A percentile compares a stretch with the other conserved stretches of the same genome.
phyloP scores from a whole-genome alignment of 2,329 filamentous ascomycete genomes.

The Gliomastix tumulicola region DNA sequence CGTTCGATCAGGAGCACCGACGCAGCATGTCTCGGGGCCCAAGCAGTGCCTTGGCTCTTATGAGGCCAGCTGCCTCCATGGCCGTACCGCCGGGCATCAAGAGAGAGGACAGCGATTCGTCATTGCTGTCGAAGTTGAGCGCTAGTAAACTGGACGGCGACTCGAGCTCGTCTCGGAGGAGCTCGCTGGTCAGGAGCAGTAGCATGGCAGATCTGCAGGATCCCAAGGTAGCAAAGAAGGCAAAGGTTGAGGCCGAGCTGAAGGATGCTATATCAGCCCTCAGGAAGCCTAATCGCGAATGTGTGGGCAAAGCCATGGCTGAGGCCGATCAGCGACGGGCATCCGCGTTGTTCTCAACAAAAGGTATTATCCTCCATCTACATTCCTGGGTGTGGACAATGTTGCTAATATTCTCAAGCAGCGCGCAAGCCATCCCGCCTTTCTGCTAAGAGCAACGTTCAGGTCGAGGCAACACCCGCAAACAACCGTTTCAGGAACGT shows the following conservation, averaged over 20 bases:
- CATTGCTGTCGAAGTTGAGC: too few species aligned
- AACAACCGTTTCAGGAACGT: slow-evolving; percentile 48
- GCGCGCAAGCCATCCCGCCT: slow-evolving; percentile 33
- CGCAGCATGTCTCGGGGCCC: slow-evolving; percentile 51
- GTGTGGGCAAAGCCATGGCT: slow-evolving; percentile 59
- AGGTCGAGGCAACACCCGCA: slow-evolving; percentile 51
- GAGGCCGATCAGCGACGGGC: slow-evolving; percentile 60
- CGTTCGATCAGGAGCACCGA: slow-evolving; percentile 47
- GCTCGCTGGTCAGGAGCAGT: slow-evolving; percentile 21
- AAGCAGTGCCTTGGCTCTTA: slow-evolving; percentile 52
- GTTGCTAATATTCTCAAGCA: not conserved
- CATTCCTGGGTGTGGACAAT: too few species aligned
- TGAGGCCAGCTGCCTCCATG: slow-evolving; percentile 59
- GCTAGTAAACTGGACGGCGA: not conserved
- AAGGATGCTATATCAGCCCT: slow-evolving; percentile 67
- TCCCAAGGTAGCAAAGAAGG: slow-evolving; percentile 56
- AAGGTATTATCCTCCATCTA: slow-evolving; percentile 30
- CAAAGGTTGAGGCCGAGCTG: slow-evolving; percentile 61
- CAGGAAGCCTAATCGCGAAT: slow-evolving; percentile 67
- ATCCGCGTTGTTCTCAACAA: slow-evolving; percentile 32
- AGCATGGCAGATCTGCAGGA: slow-evolving; percentile 46
- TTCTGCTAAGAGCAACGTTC: slow-evolving; percentile 27
- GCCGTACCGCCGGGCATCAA: slow-evolving; percentile 56
- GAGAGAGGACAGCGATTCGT: slow-evolving; percentile 57
- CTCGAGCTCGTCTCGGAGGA: not conserved